phyloP scores from a whole-genome alignment of 75 land plant species.

The Picea sitchensis region DNA sequence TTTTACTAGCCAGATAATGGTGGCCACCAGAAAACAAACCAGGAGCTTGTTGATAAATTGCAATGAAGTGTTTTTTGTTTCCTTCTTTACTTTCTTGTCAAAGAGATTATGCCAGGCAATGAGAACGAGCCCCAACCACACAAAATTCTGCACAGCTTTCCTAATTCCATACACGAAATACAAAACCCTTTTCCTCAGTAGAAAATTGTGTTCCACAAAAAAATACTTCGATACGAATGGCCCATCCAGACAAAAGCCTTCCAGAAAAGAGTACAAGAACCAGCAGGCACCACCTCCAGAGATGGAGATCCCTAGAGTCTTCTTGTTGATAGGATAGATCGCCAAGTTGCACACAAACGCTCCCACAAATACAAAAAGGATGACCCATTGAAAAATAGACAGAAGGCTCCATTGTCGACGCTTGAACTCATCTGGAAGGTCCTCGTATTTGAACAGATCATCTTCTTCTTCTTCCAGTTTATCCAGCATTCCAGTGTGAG shows the following conservation, averaged over 20 bases:
- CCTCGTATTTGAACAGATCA: conserved; percentile 67
- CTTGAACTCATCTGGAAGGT: conserved; percentile 58
- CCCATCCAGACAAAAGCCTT: conserved; percentile 83
- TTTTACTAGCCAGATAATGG: conserved; percentile 22
- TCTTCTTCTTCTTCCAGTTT: conserved; percentile 61
- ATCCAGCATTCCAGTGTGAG: not conserved
- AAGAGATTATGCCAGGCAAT: conserved; percentile 34
- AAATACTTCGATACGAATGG: conserved; percentile 58
- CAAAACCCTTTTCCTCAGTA: conserved; percentile 68
- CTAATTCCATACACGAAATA: conserved; percentile 70
- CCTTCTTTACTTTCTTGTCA: conserved; percentile 15
- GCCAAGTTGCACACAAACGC: conserved; percentile 47
- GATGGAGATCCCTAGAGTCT: conserved; percentile 41
- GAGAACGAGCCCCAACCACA: conserved; percentile 39
- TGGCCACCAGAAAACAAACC: conserved; percentile 17
- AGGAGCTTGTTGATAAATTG: conserved; percentile 14
- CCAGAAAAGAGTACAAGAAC: conserved; percentile 82
- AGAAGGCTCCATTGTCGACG: conserved; percentile 18
- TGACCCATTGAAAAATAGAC: conserved; percentile 49
- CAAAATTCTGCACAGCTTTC: conserved; percentile 26
- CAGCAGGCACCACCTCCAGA: conserved; percentile 29
- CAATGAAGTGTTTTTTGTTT: not conserved
- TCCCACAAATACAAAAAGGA: conserved; percentile 44
- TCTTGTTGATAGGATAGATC: conserved; percentile 17
- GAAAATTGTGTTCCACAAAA: conserved; percentile 68